Evolutionary conservation across 192 early-diverging fungal genomes (phyloP).

Genomic region (Linnemannia schmuckeri): DNA sequence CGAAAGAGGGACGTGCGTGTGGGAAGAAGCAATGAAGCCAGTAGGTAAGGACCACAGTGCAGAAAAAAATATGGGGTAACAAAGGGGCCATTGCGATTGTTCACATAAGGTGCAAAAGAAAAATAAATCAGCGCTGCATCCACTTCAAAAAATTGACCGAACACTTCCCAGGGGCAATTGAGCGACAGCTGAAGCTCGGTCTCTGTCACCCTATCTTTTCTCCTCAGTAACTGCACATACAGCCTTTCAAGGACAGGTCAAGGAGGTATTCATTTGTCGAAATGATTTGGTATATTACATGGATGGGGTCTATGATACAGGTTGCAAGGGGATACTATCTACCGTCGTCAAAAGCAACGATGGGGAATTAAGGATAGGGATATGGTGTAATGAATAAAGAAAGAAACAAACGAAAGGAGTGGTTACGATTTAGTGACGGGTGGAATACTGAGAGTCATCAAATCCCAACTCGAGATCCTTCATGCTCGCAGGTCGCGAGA

Average conservation of each 20-base stretch:
- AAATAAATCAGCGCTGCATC: too few species aligned
- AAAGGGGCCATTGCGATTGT: too few species aligned
- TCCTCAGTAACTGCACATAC: neutral
- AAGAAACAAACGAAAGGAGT: neutral
- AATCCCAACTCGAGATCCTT: conserved; percentile 24
- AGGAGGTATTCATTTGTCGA: neutral
- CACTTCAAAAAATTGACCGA: too few species aligned
- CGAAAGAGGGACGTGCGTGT: too few species aligned
- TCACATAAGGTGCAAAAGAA: too few species aligned
- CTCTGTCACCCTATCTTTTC: too few species aligned
- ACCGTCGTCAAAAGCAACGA: neutral
- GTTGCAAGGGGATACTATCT: neutral
- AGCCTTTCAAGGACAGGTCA: neutral
- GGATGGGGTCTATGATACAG: neutral
- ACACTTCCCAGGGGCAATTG: too few species aligned
- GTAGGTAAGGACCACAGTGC: too few species aligned
- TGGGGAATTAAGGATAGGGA: neutral
- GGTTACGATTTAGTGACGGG: conserved; percentile 12
- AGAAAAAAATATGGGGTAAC: too few species aligned
- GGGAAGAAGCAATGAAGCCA: too few species aligned
- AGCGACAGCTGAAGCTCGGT: too few species aligned
- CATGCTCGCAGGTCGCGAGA: conserved; percentile 18
- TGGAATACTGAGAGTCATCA: neutral
- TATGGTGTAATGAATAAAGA: neutral
- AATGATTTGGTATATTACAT: neutral